Evolutionary conservation across 2,329 filamentous ascomycete genomes (phyloP).

Genomic region (Phialocephala sp.): DNA sequence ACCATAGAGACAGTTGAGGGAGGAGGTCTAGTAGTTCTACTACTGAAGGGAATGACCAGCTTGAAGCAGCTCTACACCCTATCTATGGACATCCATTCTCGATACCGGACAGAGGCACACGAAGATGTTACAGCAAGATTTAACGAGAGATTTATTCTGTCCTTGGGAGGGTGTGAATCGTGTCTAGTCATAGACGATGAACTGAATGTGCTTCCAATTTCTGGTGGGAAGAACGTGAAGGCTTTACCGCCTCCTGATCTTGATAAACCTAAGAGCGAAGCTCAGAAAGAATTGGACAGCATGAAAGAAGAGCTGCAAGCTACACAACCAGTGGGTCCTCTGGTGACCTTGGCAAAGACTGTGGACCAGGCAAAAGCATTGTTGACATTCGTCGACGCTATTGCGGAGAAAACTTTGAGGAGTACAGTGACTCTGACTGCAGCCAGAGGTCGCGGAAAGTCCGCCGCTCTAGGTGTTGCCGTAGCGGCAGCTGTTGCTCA

Average conservation of each 20-base stretch:
- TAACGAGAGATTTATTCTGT: constrained; percentile 96
- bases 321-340: constrained; percentile 81
- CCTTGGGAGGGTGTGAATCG: constrained; percentile 90
- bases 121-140: constrained; percentile 94
- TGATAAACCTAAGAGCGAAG: constrained; percentile 73
- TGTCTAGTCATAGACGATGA: constrained; percentile 98
- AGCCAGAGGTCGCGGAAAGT: constrained; percentile 94
- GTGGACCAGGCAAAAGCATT: constrained; percentile 96
- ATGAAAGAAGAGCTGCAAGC: constrained; percentile 90
- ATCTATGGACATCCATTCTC: constrained; percentile 96
- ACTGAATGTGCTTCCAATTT: constrained; percentile 95
- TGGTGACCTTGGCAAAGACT: constrained; percentile 85
- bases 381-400: constrained; percentile 95
- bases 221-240: constrained; percentile 88
- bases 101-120: constrained; percentile 96
- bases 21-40: constrained; percentile 85
- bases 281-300: constrained; percentile 77
- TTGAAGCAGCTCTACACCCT: constrained; percentile 96
- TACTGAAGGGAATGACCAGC: constrained; percentile 96
- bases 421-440: constrained; percentile 95
- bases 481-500: constrained; percentile 93
- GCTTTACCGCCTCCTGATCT: constrained; percentile 77
- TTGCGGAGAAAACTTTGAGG: constrained; percentile 91
- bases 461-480: constrained; percentile 91
- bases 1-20: constrained; percentile 98